Conservation (phyloP, 805 yeast species). For the Yueomyces sinensis region DNA sequence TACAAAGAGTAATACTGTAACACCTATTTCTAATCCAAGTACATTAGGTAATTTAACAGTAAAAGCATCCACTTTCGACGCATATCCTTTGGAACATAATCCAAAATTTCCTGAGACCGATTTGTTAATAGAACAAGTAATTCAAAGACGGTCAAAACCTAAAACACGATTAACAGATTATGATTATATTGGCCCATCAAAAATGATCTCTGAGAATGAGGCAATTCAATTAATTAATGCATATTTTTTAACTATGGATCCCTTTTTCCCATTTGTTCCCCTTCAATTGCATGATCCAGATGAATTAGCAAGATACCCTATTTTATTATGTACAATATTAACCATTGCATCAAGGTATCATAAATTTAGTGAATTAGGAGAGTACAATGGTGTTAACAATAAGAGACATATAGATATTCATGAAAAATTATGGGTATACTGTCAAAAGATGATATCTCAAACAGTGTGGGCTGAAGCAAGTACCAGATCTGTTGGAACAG, state of each 20-base stretch:
- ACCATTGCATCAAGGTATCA: slow-evolving; percentile 76
- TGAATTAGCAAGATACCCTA: slow-evolving; percentile 64
- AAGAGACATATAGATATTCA: slow-evolving; percentile 48
- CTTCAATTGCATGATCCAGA: slow-evolving; percentile 52
- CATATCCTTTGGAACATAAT: not conserved
- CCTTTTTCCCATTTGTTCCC: slow-evolving; percentile 83
- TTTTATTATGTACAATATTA: slow-evolving; percentile 64
- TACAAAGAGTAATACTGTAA: not conserved
- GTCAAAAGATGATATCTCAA: slow-evolving; percentile 68
- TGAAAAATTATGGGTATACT: slow-evolving; percentile 71
- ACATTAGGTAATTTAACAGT: not conserved
- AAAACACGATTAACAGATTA: slow-evolving; percentile 37
- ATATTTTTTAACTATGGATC: slow-evolving; percentile 72
- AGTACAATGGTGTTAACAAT: slow-evolving; percentile 19
- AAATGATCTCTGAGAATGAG: slow-evolving; percentile 48
- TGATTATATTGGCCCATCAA: slow-evolving; percentile 41
- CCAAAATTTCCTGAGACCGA: slow-evolving; percentile 2
- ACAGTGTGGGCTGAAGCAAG: slow-evolving; percentile 93
- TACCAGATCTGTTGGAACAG: slow-evolving; percentile 76
- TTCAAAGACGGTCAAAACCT: slow-evolving; percentile 23
- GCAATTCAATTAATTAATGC: slow-evolving; percentile 43
- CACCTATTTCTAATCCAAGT: not conserved
- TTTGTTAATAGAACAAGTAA: slow-evolving; percentile 19
- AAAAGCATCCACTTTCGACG: not conserved
- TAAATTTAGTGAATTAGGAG: slow-evolving; percentile 31